Evolutionary conservation across 257 asterid species (phyloP), one percentile per base, ranked within the genome.

Genomic region (Primulina huaijiensis): DNA sequence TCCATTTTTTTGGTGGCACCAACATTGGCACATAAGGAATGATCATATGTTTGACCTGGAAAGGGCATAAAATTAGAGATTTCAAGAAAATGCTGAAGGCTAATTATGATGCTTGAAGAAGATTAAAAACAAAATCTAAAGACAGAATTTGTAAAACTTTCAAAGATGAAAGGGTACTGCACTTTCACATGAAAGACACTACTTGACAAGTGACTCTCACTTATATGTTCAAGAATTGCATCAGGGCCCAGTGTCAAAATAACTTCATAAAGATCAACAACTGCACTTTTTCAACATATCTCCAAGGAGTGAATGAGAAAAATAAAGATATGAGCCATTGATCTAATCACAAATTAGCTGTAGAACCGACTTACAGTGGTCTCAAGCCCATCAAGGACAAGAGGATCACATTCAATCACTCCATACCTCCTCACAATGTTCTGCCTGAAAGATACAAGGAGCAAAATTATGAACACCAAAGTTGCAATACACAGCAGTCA

Each of bases 1-100:
- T 89, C 98, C 98, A 93, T 76, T 86, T 93, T 82, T 77, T 90
- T 16, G 98, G 98, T 68, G 98, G 97, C 77, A 93, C 95, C 87
- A 93, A 81, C 98, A 93, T 93, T 10, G 98, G 98, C 70, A 93
- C 90, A 65, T 93, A 90, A 53, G 97, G 97, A 78, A 93, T 86
- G 62, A 83, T 76, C 88, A 82, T 84, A 72, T 90, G 95, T 76
- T 71, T 87, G 75, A 85, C 89, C 98, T 93, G 96, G 85, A 82
- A 37, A 79, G 68, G 50, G 31, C 68, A 75, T 29, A 53, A 56
- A 55, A 67, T 57, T 33, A 65, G 60, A 75, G 35, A 72, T 43
- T 61, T 72, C 62, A 62, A 77, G 62, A 67, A 71, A 40, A 40
- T 60, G 71, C 25, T 62, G 60, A 64, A 58, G 29, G 69, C 71